Conservation (phyloP, 768 basidiomycete species). For the Boletus tomentosulus region DNA sequence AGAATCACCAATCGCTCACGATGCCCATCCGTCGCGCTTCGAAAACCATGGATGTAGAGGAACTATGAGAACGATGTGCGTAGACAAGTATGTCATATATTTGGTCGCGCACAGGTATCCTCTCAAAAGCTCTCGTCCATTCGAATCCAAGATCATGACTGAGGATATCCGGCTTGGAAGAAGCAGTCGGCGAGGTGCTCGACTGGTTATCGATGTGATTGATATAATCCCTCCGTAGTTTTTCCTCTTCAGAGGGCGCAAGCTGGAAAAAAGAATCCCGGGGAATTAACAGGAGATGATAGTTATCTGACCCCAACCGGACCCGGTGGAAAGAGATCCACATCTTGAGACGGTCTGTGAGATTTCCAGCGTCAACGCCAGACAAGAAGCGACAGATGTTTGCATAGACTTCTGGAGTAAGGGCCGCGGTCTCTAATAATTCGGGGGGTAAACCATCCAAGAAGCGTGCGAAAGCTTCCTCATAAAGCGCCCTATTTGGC, state of each 20-base stretch:
- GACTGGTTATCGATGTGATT: slow-evolving; percentile 31
- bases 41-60: slow-evolving; percentile 49
- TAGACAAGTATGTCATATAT: slow-evolving; percentile 68
- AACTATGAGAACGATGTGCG: slow-evolving; percentile 57
- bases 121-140: slow-evolving; percentile 46
- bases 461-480: slow-evolving; percentile 47
- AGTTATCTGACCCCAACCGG: slow-evolving; percentile 55
- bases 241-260: slow-evolving; percentile 47
- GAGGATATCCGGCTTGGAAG: slow-evolving; percentile 17
- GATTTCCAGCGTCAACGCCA: slow-evolving; percentile 26
- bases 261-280: slow-evolving; percentile 56
- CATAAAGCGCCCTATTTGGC: slow-evolving; percentile 52
- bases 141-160: slow-evolving; percentile 27
- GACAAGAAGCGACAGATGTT: slow-evolving; percentile 47
- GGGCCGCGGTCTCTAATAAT: slow-evolving; percentile 56
- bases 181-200: slow-evolving; percentile 1
- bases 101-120: slow-evolving; percentile 61
- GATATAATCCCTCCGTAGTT: slow-evolving; percentile 44
- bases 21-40: slow-evolving; percentile 57
- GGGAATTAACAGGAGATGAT: slow-evolving; percentile 54
- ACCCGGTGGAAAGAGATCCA: slow-evolving; percentile 62
- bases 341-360: slow-evolving; percentile 42
- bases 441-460: slow-evolving; percentile 48
- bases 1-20: slow-evolving; percentile 37
- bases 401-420: slow-evolving; percentile 52